Base-by-base conservation (phyloP, 2,329 filamentous ascomycete species). In the Pseudocercospora pini-densiflorae region DNA sequence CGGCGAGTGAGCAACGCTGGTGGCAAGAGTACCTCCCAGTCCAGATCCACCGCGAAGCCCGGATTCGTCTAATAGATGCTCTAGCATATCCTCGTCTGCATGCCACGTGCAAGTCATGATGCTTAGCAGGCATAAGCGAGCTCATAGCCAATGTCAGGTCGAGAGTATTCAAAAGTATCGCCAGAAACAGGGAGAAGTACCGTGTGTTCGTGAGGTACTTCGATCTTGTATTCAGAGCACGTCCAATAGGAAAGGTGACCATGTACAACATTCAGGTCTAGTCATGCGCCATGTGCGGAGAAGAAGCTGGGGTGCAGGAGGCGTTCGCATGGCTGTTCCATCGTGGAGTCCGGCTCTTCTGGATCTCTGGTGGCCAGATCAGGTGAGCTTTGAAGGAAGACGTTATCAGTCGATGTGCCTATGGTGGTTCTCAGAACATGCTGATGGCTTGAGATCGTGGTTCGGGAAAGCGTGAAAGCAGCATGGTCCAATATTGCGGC, bases 271-370 rank as follows among this genome's bases (percentile, higher is more conserved):
- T 55, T 21, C 12, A 10, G 23, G 12, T 55, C 23, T 55, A n/a
- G 51, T 33, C 23, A 31, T 55, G 51, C 16, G 16, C 51, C 16
- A 55, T 31, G 51, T 55, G 51, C 51, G 51, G 51, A 55, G 51
- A 55, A 55, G 51, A 27, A 27, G 23, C 51, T 55, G 51, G 51
- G 51, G 51, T 55, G 51, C 51, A 55, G 51, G 27, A 55, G 51
- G 51, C 51, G 51, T 55, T 55, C 51, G 27, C 51, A 33, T 55
- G 51, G 51, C 24, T 33, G 51, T 31, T 27, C 51, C 16, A 23
- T n/a, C 7, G 21, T 29, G 14, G 10, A n/a, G 16, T 19, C 40
- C 14, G 40, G 40, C 40, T 43, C 40, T 43, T 55, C 51, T 55
- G 51, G 51, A 31, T 55, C 27, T 27, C 14, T n/a, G 51, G 10